Evolutionary conservation across 2,329 filamentous ascomycete genomes (phyloP).

Genomic region (Dendrostoma leiphaemia): DNA sequence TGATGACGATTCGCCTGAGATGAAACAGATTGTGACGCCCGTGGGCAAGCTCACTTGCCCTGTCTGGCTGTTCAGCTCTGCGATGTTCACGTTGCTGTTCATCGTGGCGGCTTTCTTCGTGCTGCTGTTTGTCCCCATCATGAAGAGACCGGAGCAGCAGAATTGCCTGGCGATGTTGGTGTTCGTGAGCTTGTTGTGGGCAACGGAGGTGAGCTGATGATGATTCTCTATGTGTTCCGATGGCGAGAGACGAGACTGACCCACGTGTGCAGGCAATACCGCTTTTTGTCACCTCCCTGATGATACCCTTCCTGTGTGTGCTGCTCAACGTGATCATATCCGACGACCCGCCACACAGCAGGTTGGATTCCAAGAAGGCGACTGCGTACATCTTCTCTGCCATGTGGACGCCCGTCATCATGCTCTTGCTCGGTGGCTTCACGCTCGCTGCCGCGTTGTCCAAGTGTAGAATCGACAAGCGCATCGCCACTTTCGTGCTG

Average conservation of each 20-base stretch:
- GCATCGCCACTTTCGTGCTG: conserved; percentile 92
- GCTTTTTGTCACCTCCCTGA: conserved; percentile 90
- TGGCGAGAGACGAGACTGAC: neutral
- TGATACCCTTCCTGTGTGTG: conserved; percentile 92
- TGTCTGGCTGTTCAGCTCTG: conserved; percentile 78
- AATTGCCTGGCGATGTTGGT: conserved; percentile 93
- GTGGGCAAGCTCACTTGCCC: conserved; percentile 76
- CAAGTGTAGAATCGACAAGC: conserved; percentile 97
- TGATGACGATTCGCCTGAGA: conserved; percentile 59
- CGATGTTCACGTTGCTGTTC: conserved; percentile 71
- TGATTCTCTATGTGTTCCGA: neutral
- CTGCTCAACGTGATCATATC: conserved; percentile 79
- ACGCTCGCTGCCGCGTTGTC: conserved; percentile 92
- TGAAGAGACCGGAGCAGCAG: conserved; percentile 86
- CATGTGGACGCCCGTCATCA: conserved; percentile 99
- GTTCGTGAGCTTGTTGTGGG: conserved; percentile 93
- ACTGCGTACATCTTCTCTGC: conserved; percentile 84
- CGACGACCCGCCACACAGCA: conserved; percentile 63
- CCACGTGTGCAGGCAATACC: conserved; percentile 69
- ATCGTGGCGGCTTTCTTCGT: conserved; percentile 72
- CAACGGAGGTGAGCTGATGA: conserved; percentile 71
- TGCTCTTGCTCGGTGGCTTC: conserved; percentile 94
- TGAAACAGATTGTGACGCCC: conserved; percentile 74
- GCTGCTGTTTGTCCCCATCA: conserved; percentile 74
- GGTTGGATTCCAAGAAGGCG: conserved; percentile 77